Percentiles rank a stretch among this genome's conserved stretches.
Conservation (phyloP, 1,284 basidiomycete species). For the Boletellus deceptivus region DNA sequence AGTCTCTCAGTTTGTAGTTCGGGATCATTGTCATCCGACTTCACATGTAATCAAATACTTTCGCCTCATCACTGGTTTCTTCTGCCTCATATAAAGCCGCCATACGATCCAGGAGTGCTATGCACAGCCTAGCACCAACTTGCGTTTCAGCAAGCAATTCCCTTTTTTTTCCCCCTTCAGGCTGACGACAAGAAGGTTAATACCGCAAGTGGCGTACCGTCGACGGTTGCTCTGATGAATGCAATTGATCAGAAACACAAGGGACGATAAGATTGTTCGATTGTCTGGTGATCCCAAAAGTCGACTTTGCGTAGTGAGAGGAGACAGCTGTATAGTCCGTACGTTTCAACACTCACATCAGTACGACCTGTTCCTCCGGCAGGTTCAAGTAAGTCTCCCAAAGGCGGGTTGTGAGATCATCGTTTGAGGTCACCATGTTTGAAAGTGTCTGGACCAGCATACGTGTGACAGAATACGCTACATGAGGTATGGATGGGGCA, state of each 20-base stretch:
- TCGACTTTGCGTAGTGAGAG: slow-evolving; percentile 49
- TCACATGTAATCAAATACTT: slow-evolving; percentile 77
- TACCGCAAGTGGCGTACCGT: slow-evolving; percentile 47
- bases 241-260: slow-evolving; percentile 76
- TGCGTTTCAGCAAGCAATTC: slow-evolving; percentile 45
- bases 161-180: slow-evolving; percentile 37
- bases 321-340: slow-evolving; percentile 3
- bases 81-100: slow-evolving; percentile 63
- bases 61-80: slow-evolving; percentile 55
- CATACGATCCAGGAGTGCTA: slow-evolving; percentile 65
- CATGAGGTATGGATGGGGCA: slow-evolving; percentile 1
- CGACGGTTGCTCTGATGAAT: slow-evolving; percentile 52
- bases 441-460: slow-evolving; percentile 69
- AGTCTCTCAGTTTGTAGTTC: slow-evolving; percentile 5
- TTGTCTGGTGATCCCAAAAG: slow-evolving; percentile 67
- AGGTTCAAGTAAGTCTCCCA: slow-evolving; percentile 65
- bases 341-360: slow-evolving; percentile 55
- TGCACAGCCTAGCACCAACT: slow-evolving; percentile 60
- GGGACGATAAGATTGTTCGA: slow-evolving; percentile 56
- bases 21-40: slow-evolving; percentile 14
- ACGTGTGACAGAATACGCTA: slow-evolving; percentile 57
- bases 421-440: slow-evolving; percentile 72
- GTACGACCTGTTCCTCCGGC: slow-evolving; percentile 70
- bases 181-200: background rate
- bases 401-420: slow-evolving; percentile 49